Evolutionary conservation across 768 basidiomycete species (phyloP), one percentile per base, ranked within the genome.

Genomic region (Leucosporidium yakuticum): DNA sequence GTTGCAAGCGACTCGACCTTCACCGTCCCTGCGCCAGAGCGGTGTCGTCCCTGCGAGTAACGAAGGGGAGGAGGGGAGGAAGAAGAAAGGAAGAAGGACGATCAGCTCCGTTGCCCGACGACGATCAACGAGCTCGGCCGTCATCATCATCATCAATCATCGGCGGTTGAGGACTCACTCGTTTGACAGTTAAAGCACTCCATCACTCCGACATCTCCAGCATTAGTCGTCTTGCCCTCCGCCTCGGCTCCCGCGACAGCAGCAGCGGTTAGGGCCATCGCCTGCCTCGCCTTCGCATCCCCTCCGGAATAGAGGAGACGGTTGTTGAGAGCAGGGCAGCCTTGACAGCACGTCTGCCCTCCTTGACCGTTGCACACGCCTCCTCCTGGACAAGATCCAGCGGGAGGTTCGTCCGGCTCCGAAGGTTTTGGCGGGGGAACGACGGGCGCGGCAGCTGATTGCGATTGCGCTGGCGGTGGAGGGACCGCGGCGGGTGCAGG

Each of bases 241-340:
- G 25, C 39, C 60, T 1, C 20, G 8, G 39, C 36, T 8, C 51
- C 55, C 49, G 62, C 36, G 21, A 53, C 66, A 20, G 27, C 53
- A 1, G 21, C 61, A 21, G 49, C 39, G 51, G 39, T 44, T 3
- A 14, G 31, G 53, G 31, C 55, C 39, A 17, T 58, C 62, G 29
- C 60, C 57, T 48, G 70, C 60, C 61, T 65, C 62, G 32, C 66
- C 65, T 54, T 63, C 66, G 48, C 55, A 34, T 66, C 69, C 7
- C 53, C 51, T 34, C 62, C 71, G 29, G 56, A 74, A 51, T 69
- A 77, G 73, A 67, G 64, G 63, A 76, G 81, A 62, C 84, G 84
- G 77, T 99, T 99, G 82, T 97, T 99, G 81, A 86, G 92, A 39
- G 95, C 94, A 19, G 96, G 96, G 79, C 96, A 99, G 55, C 96